A percentile compares a stretch with the other conserved stretches of the same genome.
These are phyloP conservation scores for Beauveria asiatica DNA, from an alignment of 2,329 filamentous ascomycete species.

Conservation along the genomic window DNA sequence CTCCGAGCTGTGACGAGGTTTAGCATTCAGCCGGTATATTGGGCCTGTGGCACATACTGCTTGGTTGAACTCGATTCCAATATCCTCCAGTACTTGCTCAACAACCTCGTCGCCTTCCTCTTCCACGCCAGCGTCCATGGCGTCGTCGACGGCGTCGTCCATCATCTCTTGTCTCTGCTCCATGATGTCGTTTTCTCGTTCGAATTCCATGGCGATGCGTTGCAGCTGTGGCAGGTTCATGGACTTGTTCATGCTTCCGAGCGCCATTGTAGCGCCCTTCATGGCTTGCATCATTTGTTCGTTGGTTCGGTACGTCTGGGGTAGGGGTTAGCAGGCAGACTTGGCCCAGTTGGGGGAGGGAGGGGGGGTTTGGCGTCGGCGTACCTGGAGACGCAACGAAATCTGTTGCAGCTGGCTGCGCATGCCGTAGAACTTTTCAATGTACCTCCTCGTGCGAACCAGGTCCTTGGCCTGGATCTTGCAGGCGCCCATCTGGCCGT, in stretches of 20 bases:
- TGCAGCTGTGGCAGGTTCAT: constrained; percentile 97
- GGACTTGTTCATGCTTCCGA: constrained; percentile 93
- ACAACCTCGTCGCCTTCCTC: constrained; percentile 96
- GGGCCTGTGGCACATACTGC: constrained; percentile 52
- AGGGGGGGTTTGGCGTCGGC: neutral
- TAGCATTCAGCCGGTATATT: constrained; percentile 14
- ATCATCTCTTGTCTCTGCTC: constrained; percentile 99
- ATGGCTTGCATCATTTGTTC: constrained; percentile 99
- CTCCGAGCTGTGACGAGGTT: constrained; percentile 60
- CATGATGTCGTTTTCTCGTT: constrained; percentile 98
- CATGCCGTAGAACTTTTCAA: constrained; percentile 99
- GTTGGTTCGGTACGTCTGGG: constrained; percentile 88
- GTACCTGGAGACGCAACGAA: constrained; percentile 83
- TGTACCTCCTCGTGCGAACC: constrained; percentile 84
- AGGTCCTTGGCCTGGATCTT: constrained; percentile 98
- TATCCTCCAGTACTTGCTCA: constrained; percentile 92
- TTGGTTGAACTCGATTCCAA: constrained; percentile 87
- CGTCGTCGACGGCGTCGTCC: constrained; percentile 97
- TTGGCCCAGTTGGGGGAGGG: neutral
- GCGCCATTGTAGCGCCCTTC: constrained; percentile 89
- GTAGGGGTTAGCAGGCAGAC: neutral
- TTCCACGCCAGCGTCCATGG: constrained; percentile 81
- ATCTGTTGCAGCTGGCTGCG: constrained; percentile 95
- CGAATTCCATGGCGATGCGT: constrained; percentile 97
- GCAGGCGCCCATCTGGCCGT: constrained; percentile 95